phyloP scores from a whole-genome alignment of 1,284 basidiomycete genomes.

The Leccinum pachyderme region DNA sequence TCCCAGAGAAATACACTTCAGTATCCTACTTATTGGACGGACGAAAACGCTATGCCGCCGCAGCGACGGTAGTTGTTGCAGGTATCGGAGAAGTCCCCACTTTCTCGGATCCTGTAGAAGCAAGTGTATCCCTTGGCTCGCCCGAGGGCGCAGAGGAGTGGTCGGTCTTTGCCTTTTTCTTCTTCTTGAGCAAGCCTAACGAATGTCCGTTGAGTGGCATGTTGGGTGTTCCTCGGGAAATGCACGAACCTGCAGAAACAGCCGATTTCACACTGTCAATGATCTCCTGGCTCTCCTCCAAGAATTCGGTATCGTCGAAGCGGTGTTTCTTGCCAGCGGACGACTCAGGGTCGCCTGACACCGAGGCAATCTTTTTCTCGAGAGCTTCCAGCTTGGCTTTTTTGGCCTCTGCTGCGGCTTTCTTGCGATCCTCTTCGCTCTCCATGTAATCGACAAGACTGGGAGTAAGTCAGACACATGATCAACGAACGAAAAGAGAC shows the following conservation, averaged over 20 bases:
- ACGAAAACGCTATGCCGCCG: conserved; percentile 17
- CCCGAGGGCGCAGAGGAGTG: conserved; percentile 18
- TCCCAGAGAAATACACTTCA: not conserved
- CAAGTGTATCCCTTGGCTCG: conserved; percentile 10
- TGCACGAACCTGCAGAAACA: conserved; percentile 67
- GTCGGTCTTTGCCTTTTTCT: conserved; percentile 73
- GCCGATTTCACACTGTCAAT: conserved; percentile 92
- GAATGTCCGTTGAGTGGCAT: conserved; percentile 8
- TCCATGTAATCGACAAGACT: conserved; percentile 91
- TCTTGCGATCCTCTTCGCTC: conserved; percentile 77
- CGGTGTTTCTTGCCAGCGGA: conserved; percentile 79
- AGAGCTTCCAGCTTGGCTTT: conserved; percentile 84
- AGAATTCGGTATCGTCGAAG: conserved; percentile 88
- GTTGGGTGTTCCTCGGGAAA: not conserved
- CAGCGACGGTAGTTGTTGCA: conserved; percentile 11
- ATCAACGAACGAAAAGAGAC: not conserved
- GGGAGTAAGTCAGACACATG: conserved; percentile 12
- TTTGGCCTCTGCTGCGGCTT: conserved; percentile 77
- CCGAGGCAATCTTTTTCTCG: conserved; percentile 75
- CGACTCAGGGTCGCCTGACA: conserved; percentile 48
- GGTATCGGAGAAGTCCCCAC: not conserved
- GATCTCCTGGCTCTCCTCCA: conserved; percentile 91
- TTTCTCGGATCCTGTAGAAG: conserved; percentile 5
- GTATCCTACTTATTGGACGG: not conserved
- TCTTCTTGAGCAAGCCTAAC: conserved; percentile 77